Base-by-base conservation (phyloP, 352 stramenopile species). In the Pythium oligandrum region DNA sequence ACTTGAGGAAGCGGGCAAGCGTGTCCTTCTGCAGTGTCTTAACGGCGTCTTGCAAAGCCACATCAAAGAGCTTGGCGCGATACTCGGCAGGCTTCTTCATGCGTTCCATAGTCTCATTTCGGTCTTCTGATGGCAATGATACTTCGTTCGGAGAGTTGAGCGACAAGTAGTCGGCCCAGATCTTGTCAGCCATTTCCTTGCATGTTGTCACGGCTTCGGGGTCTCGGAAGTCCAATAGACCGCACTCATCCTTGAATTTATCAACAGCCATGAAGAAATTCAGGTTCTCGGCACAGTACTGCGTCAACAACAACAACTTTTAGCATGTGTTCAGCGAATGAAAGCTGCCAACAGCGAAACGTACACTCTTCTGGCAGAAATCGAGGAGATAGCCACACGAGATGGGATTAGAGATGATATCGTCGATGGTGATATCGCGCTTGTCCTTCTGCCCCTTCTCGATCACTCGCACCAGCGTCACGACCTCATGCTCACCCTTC, bases 221-320 rank as follows among this genome's bases (percentile, higher is more conserved):
- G 60, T 90, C 82, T 55, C 80, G 72, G 59, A 93, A 90, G 55
- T 90, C 78, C 30, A 90, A 64, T 31, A 93, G 66, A 5, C 71
- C 73, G 48, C 79, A 89, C 57, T 86, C 74, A 50, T 93, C 82
- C 53, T 93, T 90, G 66, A 90, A 90, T 51, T 90, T 90, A 64
- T 90, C 83, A 1, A 90, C 83, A 2, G 83, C 83, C 83, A 93
- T 90, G 65, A 93, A 89, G 64, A 93, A 89, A 48, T 90, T 90
- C 17, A 93, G 62, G 66, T 93, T 90, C 66, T 90, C 80, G 4
- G 83, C 83, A 40, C 80, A 90, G 47, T 88, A 90, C 80, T 90
- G 40, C 30, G 10, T 26, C 17, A 6, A 44, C 37, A 7, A 44
- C 6, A 17, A 2, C 4, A 8, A 17, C 17, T 26, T 26, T 26